These are phyloP conservation scores for Apiospora malaysiana DNA, from an alignment of 2,329 filamentous ascomycete species.

Conservation along the genomic window DNA sequence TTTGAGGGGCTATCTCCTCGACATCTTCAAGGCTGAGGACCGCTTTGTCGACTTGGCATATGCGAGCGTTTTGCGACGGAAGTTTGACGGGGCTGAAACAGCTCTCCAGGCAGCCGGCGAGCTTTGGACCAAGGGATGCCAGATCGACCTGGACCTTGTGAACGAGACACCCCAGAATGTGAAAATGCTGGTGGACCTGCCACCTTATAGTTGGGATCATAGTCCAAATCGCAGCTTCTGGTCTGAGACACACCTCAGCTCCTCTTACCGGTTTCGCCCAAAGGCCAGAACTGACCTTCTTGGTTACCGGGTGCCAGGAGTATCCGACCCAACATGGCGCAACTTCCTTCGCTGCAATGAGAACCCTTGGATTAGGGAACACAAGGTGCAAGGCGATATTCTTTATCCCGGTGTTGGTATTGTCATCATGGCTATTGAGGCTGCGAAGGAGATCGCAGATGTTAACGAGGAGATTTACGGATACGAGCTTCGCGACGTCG, in stretches of 20 bases:
- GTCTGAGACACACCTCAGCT: slow-evolving; percentile 56
- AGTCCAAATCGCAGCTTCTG: slow-evolving; percentile 51
- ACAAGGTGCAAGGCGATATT: slow-evolving; percentile 55
- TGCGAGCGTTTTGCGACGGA: slow-evolving; percentile 28
- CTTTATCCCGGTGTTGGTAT: slow-evolving; percentile 59
- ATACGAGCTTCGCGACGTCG: slow-evolving; percentile 6
- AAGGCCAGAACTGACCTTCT: slow-evolving; percentile 57
- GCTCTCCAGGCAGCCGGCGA: slow-evolving; percentile 29
- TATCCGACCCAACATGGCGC: slow-evolving; percentile 52
- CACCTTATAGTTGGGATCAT: slow-evolving; percentile 62
- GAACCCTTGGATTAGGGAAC: slow-evolving; percentile 59
- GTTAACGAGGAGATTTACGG: neutral
- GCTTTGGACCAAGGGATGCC: slow-evolving; percentile 30
- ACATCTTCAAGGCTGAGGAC: slow-evolving; percentile 26
- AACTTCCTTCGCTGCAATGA: slow-evolving; percentile 55
- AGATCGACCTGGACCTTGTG: slow-evolving; percentile 30
- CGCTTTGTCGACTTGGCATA: slow-evolving; percentile 25
- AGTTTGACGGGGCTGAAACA: slow-evolving; percentile 28
- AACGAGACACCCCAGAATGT: slow-evolving; percentile 27
- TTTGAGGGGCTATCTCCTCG: slow-evolving; percentile 31
- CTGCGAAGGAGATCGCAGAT: neutral
- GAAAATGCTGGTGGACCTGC: slow-evolving; percentile 49
- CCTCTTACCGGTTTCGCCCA: slow-evolving; percentile 49
- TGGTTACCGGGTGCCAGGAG: slow-evolving; percentile 51
- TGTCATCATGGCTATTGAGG: slow-evolving; percentile 53